Percentiles rank a stretch among this genome's conserved stretches.
phyloP scores from a whole-genome alignment of 805 yeast genomes.

The Ogataea allantospora region DNA sequence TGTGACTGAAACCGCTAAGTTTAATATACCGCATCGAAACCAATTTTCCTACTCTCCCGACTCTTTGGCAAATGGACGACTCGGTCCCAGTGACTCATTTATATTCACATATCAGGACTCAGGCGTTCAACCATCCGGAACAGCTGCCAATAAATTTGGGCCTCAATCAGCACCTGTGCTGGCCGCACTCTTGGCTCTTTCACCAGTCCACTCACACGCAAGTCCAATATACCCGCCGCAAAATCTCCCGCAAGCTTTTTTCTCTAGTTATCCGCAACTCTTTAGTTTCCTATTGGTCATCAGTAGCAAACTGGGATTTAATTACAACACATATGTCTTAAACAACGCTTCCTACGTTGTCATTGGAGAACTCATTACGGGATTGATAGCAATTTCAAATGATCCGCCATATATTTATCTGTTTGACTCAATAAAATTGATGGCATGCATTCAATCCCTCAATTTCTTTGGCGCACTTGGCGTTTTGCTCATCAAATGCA shows the following conservation, averaged over 20 bases:
- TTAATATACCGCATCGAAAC: constrained; percentile 3
- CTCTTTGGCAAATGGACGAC: constrained; percentile 5
- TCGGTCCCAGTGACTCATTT: constrained; percentile 5
- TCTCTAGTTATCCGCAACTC: neutral
- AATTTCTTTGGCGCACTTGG: constrained; percentile 2
- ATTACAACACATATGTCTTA: constrained; percentile 3
- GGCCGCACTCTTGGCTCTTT: constrained; percentile 31
- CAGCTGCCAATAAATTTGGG: constrained; percentile 1
- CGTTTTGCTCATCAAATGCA: neutral
- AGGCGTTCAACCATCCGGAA: constrained; percentile 3
- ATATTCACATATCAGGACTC: constrained; percentile 6
- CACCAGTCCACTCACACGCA: constrained; percentile 30
- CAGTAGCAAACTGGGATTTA: constrained; percentile 4
- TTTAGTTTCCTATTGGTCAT: constrained; percentile 3
- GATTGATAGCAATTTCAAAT: constrained; percentile 4
- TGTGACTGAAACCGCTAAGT: neutral
- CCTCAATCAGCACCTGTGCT: constrained; percentile 29
- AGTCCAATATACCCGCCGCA: neutral
- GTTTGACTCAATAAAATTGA: constrained; percentile 1
- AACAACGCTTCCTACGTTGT: neutral
- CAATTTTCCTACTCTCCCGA: constrained; percentile 12
- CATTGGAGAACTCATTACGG: constrained; percentile 2
- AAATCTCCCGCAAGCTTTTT: neutral
- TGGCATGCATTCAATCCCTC: constrained; percentile 2
- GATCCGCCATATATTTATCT: constrained; percentile 3